These are phyloP conservation scores for Termitomyces sp. DNA, from an alignment of 768 basidiomycete genomes.

Conservation along the genomic window DNA sequence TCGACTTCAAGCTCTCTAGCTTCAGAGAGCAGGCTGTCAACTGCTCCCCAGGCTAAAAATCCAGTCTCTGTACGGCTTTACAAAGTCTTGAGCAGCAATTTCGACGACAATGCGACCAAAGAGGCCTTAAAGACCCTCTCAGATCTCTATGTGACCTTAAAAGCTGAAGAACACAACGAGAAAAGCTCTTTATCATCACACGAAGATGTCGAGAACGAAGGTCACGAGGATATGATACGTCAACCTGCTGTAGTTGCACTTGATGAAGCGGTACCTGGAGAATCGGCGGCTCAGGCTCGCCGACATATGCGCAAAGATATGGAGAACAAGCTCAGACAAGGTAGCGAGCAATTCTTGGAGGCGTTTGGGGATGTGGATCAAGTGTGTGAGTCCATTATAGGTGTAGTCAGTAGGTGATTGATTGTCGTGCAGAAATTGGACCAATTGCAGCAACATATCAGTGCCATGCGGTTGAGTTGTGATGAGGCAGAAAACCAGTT, in stretches of 20 bases:
- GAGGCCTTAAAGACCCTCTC: conserved; percentile 85
- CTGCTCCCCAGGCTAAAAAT: conserved; percentile 42
- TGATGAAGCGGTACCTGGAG: conserved; percentile 43
- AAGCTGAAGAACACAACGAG: conserved; percentile 31
- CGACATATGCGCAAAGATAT: conserved; percentile 83
- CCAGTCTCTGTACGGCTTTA: conserved; percentile 87
- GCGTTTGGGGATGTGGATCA: conserved; percentile 89
- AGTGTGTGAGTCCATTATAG: conserved; percentile 47
- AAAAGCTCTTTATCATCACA: conserved; percentile 15
- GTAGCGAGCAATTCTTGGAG: conserved; percentile 77
- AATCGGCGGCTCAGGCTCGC: conserved; percentile 69
- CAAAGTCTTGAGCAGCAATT: conserved; percentile 82
- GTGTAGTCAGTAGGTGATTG: conserved; percentile 3
- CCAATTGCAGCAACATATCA: conserved; percentile 72
- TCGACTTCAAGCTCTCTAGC: conserved; percentile 6
- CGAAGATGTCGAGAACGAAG: conserved; percentile 32
- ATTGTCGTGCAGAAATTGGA: conserved; percentile 67
- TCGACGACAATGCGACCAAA: conserved; percentile 70
- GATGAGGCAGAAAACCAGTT: conserved; percentile 82
- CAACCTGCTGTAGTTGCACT: conserved; percentile 18
- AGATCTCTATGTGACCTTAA: conserved; percentile 57
- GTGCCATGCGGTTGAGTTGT: conserved; percentile 77
- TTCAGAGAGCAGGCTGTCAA: conserved; percentile 19
- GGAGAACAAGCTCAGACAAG: conserved; percentile 77
- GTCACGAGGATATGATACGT: conserved; percentile 25